phyloP scores from a whole-genome alignment of 2,329 filamentous ascomycete species.

The Cylindrodendrum hubeiense region DNA sequence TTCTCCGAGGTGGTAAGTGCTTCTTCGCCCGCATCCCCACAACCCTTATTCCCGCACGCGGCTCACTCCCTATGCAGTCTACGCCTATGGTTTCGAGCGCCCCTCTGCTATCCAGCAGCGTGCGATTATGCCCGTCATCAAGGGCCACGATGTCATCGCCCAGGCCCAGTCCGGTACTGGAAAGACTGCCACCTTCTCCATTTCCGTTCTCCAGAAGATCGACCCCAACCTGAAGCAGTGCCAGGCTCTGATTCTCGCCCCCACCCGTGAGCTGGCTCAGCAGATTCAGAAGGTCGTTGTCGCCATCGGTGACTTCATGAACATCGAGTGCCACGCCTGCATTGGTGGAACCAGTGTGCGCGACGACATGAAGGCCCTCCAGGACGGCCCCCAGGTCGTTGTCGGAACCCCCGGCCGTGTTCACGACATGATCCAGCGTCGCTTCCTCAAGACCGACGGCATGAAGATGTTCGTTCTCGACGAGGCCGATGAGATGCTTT shows the following conservation, averaged over 20 bases:
- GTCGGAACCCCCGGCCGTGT: constrained; percentile 99
- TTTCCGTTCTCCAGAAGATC: constrained; percentile 99
- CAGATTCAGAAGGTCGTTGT: constrained; percentile 99
- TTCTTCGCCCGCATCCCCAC: constrained; percentile 29
- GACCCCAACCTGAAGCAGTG: constrained; percentile 94
- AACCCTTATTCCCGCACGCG: constrained; percentile 33
- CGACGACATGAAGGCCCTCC: constrained; percentile 98
- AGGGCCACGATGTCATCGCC: constrained; percentile 99
- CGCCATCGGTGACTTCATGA: constrained; percentile 99
- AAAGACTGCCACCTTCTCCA: constrained; percentile 99
- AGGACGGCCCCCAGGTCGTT: constrained; percentile 96
- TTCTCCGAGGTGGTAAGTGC: constrained; percentile 86
- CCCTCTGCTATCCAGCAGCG: constrained; percentile 99
- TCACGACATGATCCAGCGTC: constrained; percentile 99
- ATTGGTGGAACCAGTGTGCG: constrained; percentile 98
- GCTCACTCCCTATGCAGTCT: constrained; percentile 68
- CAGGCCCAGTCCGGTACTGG: constrained; percentile 99
- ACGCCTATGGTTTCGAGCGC: constrained; percentile 99
- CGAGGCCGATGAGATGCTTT: constrained; percentile 99
- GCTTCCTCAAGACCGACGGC: constrained; percentile 94
- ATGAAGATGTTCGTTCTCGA: constrained; percentile 99
- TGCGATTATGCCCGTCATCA: constrained; percentile 99
- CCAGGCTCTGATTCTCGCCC: constrained; percentile 98
- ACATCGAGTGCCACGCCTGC: constrained; percentile 98
- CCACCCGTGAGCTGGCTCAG: constrained; percentile 97